A percentile compares a stretch with the other conserved stretches of the same genome.
Conservation (phyloP, 192 early-diverging fungal genomes). For the Coemansia asiatica region DNA sequence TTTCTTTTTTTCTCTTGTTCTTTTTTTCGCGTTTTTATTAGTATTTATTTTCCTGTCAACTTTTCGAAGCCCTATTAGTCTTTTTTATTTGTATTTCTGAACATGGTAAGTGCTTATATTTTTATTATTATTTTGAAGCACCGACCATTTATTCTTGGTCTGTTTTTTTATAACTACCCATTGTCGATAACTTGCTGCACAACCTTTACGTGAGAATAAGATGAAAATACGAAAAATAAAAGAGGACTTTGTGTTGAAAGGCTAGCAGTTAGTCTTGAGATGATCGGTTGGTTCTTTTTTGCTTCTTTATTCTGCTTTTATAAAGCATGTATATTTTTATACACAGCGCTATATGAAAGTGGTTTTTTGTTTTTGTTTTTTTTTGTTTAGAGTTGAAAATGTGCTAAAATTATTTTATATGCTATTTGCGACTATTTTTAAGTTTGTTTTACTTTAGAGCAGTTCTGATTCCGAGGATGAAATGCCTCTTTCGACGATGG, state of each 20-base stretch:
- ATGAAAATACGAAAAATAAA: background rate
- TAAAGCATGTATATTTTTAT: background rate
- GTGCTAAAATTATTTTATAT: background rate
- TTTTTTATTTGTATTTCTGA: background rate
- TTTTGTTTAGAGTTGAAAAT: background rate
- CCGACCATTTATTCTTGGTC: background rate
- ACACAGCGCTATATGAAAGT: background rate
- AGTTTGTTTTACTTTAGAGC: conserved; percentile 26
- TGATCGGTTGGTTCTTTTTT: conserved; percentile 3
- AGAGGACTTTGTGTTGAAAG: background rate
- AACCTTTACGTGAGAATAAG: background rate
- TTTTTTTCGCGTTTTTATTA: background rate
- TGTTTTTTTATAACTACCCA: background rate
- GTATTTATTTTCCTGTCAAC: background rate
- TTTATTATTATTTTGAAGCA: conserved; percentile 1
- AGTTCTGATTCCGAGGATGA: conserved; percentile 52
- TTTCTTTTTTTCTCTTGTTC: background rate
- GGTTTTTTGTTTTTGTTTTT: too few species aligned
- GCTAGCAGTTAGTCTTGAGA: background rate
- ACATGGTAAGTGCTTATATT: background rate
- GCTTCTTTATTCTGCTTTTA: too few species aligned
- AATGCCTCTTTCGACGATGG: conserved; percentile 33
- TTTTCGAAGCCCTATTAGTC: background rate
- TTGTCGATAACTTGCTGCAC: background rate
- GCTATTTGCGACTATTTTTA: conserved; percentile 9